Base-by-base conservation (phyloP, 192 early-diverging fungal species). In the Coemansia sp. region DNA sequence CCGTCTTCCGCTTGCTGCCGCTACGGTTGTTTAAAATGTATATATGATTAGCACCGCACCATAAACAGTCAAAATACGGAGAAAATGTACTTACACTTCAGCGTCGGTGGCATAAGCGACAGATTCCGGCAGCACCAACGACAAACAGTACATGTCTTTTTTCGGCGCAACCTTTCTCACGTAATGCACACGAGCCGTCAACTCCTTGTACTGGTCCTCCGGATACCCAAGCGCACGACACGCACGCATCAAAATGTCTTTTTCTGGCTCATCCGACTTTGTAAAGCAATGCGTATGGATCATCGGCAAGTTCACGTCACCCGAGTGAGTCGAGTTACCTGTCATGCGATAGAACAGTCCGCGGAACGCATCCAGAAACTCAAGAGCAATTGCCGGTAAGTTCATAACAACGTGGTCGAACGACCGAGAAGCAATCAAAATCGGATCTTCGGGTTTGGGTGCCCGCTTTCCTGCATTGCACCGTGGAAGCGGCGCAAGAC, bases 331-430 rank as follows among this genome's bases (percentile, higher is more conserved):
- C 10, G 85, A 80, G 0, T 75, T 48, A 1, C 69, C 70, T 35
- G 86, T 84, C 14, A 83, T 68, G 14, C 76, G 80, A 50, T 83
- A 65, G 70, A 79, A 79, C 0, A 97, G 57, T 0, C 97, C 96
- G 10, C 84, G 83, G 84, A 99, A 98, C 11, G 92, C 89, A 66
- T 97, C 97, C 37, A 99, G 72, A 64, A 99, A 99, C 71, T 97
- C 96, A 41, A 98, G 87, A 3, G 95, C 96, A 7, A 92, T 95
- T 3, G 90, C 98, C 0, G 98, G 98, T 22, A 99, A 83, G 72
- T 99, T 99, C 96, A 99, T 98, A 0, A 99, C 90, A 67, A 94
- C 97, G 69, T 99, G 98, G 52, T 95, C 83, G 65, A 97, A 97
- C 9, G 87, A 89, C 45, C 41, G 60, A 29, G 69, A 82, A 55